Base-by-base conservation (phyloP, 768 basidiomycete genomes). In the Boletus sp. region DNA sequence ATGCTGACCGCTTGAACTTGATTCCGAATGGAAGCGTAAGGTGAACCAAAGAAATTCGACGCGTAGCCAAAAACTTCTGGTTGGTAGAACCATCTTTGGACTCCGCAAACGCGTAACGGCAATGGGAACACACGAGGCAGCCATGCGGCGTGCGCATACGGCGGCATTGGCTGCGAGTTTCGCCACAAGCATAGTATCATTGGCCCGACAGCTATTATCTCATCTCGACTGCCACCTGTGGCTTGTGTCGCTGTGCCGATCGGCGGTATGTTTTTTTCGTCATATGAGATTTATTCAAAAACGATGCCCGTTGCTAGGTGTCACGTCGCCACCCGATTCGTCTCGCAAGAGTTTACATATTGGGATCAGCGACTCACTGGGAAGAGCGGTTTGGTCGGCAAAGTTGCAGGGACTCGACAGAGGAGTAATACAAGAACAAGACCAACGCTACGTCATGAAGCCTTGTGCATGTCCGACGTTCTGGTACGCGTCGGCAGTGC, bases 91-190 rank as follows among this genome's bases (percentile, higher is more conserved):
- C 29, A 30, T 42, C 64, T 53, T 66, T 52, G 56, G 54, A 65
- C 64, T 55, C 63, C 55, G 63, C 59, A 65, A 47, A 47, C 48
- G 54, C 37, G 33, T 61, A 50, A 62, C 65, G 62, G 68, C 56
- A 67, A 54, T 24, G 55, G 30, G 35, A 46, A 24, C n/a, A 63
- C 65, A 71, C 60, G 63, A 68, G 69, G 65, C 57, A 33, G 62
- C 48, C 40, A 41, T 54, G 52, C 50, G 58, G 46, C 55, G 50
- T 58, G 59, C 50, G 24, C 28, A 53, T 56, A 54, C 51, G 14
- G 56, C 55, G 55, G 63, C 61, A 60, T 65, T 66, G 48, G 57
- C 40, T 30, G 33, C 12, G 12, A 30, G 47, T 49, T 20, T 39
- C 50, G 45, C 59, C 30, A 57, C 59, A 24, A 45, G n/a, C n/a